Evolutionary conservation across 345 rosid species (phyloP).

Genomic region (Euphorbia lathyris): DNA sequence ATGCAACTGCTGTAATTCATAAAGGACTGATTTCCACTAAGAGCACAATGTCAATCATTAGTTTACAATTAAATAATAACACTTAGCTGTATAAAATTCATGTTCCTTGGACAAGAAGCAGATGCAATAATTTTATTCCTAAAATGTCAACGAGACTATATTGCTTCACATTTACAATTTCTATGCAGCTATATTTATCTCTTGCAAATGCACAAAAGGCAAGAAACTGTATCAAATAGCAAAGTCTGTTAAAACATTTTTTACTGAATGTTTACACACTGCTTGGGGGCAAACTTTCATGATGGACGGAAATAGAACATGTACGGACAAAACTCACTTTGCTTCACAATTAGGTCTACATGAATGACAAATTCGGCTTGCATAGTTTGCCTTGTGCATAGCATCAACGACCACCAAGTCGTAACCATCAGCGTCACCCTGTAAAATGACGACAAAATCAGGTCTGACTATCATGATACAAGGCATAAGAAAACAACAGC

Average conservation of each 20-base stretch:
- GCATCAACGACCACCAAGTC: slow-evolving; percentile 99
- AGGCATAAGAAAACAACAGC: slow-evolving; percentile 11
- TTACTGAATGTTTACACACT: not conserved
- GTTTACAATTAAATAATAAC: not conserved
- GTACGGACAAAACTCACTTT: slow-evolving; percentile 53
- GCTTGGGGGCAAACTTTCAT: not conserved
- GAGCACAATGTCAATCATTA: not conserved
- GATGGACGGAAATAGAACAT: not conserved
- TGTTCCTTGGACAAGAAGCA: not conserved
- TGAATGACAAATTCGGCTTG: slow-evolving; percentile 99
- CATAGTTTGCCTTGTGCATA: slow-evolving; percentile 99
- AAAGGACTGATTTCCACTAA: not conserved
- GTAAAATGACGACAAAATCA: slow-evolving; percentile 29
- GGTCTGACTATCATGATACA: slow-evolving; percentile 16
- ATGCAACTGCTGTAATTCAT: not conserved
- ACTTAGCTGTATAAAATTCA: not conserved
- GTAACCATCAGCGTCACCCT: slow-evolving; percentile 99
- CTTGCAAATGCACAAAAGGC: not conserved
- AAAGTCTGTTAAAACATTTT: not conserved
- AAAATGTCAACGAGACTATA: not conserved
- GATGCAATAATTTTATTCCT: not conserved
- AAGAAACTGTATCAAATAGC: not conserved
- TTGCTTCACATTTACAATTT: not conserved
- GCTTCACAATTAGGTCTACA: slow-evolving; percentile 99
- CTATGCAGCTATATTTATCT: not conserved